Base-by-base conservation (phyloP, 192 early-diverging fungal genomes). In the Piromyces finnis region DNA sequence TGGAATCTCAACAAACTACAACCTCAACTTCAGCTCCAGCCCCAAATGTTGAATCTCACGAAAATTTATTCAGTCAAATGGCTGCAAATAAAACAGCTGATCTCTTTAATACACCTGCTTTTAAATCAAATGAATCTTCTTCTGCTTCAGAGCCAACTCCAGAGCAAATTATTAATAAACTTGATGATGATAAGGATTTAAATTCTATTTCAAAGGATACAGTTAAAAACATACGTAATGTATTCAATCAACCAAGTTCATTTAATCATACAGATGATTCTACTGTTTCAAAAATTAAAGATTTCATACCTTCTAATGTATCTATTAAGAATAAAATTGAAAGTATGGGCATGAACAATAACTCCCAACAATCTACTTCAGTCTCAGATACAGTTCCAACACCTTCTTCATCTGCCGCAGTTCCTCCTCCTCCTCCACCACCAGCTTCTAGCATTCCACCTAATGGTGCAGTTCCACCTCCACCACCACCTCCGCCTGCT, bases 401-500 rank as follows among this genome's bases (percentile, higher is more conserved):
- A 22, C 18, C 41, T 22, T 14, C 6, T 14, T 13, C 37, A 39
- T 13, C 37, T 14, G 7, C 6, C 9, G 1, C 14, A 14, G 5
- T 18, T 51, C 13, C 41, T 26, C 26, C n/a, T n/a, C 9, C 51
- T 11, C 26, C 15, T 5, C 15, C 41, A 22, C 14, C 41, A 15
- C 2, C 12, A 15, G 41, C 18, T 22, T 15, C 14, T 22, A 15
- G 17, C 17, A 1, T 17, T 5, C 41, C 41, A 51, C 6, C 41
- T 9, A 6, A 6, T 15, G 37, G 37, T 39, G 5, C 37, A 39
- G 37, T 14, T 51, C 41, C 41, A 22, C 41, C 41, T 22, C 51
- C 51, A 9, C 51, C 78, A 30, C 14, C 16, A 16, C 80, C 82
- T 28, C 80, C 82, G 29, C 81, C 85, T 12, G 82, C 83, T 29